Percentiles rank a stretch among this genome's conserved stretches.
phyloP scores from a whole-genome alignment of 2,329 filamentous ascomycete genomes.

The Pleoardoris graminearum region DNA sequence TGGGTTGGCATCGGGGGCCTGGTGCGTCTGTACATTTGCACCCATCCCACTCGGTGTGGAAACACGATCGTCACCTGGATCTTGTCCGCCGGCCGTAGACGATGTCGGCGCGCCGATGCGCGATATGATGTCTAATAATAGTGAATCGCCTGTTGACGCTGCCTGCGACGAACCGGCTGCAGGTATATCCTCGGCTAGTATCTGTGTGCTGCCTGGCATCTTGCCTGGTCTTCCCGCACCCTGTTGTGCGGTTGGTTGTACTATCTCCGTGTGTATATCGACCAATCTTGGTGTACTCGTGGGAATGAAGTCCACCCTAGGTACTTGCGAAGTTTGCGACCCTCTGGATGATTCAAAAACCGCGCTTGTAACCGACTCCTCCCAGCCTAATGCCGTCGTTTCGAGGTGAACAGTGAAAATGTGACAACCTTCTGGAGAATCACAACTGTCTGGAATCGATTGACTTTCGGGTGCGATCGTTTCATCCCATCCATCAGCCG shows the following conservation, averaged over 20 bases:
- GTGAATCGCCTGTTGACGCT: neutral
- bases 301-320: slow-evolving; percentile 12
- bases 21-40: too few relatives aligned
- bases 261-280: slow-evolving; percentile 19
- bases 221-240: neutral
- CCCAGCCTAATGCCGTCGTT: slow-evolving; percentile 6
- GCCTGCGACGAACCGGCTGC: neutral
- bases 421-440: neutral
- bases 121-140: neutral
- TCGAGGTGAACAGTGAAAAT: neutral
- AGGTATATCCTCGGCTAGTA: neutral
- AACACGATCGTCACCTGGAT: neutral
- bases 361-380: neutral
- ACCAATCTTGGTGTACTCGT: slow-evolving; percentile 24
- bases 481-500: neutral
- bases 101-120: neutral
- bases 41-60: too few relatives aligned
- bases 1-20: too few relatives aligned
- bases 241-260: neutral
- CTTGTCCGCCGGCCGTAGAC: neutral
- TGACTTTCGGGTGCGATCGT: neutral
- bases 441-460: neutral
- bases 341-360: neutral
- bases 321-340: slow-evolving; percentile 4
- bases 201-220: neutral